Percentiles rank a stretch among this genome's conserved stretches.
Evolutionary conservation across 352 stramenopile species (phyloP).

Genomic region (Phytophthora brassicae): DNA sequence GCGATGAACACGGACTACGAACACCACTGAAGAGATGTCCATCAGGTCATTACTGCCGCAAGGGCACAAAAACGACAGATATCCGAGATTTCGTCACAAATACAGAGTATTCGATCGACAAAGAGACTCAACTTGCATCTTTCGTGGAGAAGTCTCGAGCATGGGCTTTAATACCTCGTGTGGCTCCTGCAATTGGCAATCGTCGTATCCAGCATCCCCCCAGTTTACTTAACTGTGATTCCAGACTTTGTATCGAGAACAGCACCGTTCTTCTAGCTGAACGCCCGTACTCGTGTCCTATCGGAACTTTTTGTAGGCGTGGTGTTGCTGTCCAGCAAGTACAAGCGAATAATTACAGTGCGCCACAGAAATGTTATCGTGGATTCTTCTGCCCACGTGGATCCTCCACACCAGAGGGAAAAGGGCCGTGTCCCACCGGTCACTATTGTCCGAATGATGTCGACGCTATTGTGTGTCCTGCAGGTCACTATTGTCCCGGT

Average conservation of each 20-base stretch:
- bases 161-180: slow-evolving; percentile 53
- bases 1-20: slow-evolving; percentile 86
- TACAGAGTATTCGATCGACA: slow-evolving; percentile 55
- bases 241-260: slow-evolving; percentile 52
- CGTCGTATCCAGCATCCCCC: slow-evolving; percentile 70
- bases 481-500: slow-evolving; percentile 94
- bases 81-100: slow-evolving; percentile 65
- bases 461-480: slow-evolving; percentile 90
- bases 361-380: slow-evolving; percentile 93
- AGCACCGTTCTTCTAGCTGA: slow-evolving; percentile 71
- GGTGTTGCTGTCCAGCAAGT: slow-evolving; percentile 75
- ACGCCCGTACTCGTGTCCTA: slow-evolving; percentile 92
- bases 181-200: slow-evolving; percentile 51
- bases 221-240: slow-evolving; percentile 45
- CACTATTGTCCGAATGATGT: slow-evolving; percentile 94
- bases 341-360: slow-evolving; percentile 89
- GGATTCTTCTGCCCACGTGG: slow-evolving; percentile 97
- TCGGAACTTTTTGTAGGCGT: slow-evolving; percentile 92
- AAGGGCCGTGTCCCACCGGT: slow-evolving; percentile 93
- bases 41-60: slow-evolving; percentile 92
- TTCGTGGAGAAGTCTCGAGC: slow-evolving; percentile 53
- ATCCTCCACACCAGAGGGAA: slow-evolving; percentile 90
- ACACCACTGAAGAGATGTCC: slow-evolving; percentile 85
- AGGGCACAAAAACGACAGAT: slow-evolving; percentile 91
- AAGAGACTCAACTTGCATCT: slow-evolving; percentile 60